These are phyloP conservation scores for Heliamphora pulchella DNA, from an alignment of 179 eudicot species.

Conservation along the genomic window DNA sequence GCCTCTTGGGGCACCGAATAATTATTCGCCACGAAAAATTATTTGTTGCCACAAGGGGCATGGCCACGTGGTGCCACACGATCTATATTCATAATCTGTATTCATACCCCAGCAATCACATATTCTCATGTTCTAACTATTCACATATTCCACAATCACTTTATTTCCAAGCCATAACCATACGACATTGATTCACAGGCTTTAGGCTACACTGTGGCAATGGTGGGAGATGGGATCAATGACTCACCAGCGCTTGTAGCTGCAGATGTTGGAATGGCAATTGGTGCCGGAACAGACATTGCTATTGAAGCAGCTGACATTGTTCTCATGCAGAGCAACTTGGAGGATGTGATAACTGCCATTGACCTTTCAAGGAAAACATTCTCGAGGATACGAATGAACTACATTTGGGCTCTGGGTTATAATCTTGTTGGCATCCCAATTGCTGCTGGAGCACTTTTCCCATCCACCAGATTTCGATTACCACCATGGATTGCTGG, in stretches of 20 bases:
- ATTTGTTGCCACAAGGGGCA: too few species aligned
- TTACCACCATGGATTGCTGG: slow-evolving; percentile 97
- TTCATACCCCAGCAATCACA: background rate
- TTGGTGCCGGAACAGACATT: slow-evolving; percentile 96
- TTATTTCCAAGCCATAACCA: background rate
- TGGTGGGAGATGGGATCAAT: slow-evolving; percentile 97
- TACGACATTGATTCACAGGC: slow-evolving; percentile 30
- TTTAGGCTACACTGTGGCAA: slow-evolving; percentile 68
- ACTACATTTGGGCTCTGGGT: slow-evolving; percentile 88
- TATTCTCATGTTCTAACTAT: background rate
- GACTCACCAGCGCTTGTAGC: slow-evolving; percentile 97
- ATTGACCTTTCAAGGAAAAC: slow-evolving; percentile 89
- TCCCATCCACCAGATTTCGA: slow-evolving; percentile 66
- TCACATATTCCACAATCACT: background rate
- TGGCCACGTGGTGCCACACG: too few species aligned
- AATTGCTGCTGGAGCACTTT: slow-evolving; percentile 75
- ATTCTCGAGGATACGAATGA: slow-evolving; percentile 66
- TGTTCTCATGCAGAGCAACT: slow-evolving; percentile 77
- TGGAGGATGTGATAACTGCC: slow-evolving; percentile 86
- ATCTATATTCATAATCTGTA: too few species aligned
- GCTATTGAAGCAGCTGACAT: slow-evolving; percentile 98
- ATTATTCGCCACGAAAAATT: too few species aligned
- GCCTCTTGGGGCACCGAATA: too few species aligned
- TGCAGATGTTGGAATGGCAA: slow-evolving; percentile 96
- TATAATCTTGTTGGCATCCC: slow-evolving; percentile 81